Conservation (phyloP, 2,329 filamentous ascomycete species). For the Colletotrichum navitas region DNA sequence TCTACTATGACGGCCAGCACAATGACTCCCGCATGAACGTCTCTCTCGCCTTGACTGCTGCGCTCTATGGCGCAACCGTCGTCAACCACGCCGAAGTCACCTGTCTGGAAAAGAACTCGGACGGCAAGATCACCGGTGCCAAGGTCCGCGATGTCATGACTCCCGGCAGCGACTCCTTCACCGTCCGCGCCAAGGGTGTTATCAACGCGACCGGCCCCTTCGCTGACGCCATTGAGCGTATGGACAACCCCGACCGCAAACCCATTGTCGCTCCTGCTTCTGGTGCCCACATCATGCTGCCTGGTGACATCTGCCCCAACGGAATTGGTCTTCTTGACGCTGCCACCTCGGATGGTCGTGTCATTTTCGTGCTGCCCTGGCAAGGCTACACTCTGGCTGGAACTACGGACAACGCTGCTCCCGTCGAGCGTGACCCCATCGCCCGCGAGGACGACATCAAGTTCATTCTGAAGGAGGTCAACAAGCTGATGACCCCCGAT, state of each 20-base stretch:
- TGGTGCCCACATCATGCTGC: slow-evolving; percentile 86
- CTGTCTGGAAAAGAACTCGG: slow-evolving; percentile 76
- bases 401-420: slow-evolving; percentile 81
- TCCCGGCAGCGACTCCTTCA: slow-evolving; percentile 71
- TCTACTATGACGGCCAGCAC: slow-evolving; percentile 90
- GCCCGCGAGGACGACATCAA: slow-evolving; percentile 83
- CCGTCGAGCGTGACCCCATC: slow-evolving; percentile 76
- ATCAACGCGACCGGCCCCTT: slow-evolving; percentile 90
- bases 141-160: slow-evolving; percentile 65
- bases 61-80: slow-evolving; percentile 82
- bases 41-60: slow-evolving; percentile 83
- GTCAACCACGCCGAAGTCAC: slow-evolving; percentile 88
- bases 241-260: slow-evolving; percentile 77
- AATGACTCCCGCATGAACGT: slow-evolving; percentile 92
- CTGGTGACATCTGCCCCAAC: slow-evolving; percentile 81
- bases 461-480: slow-evolving; percentile 84
- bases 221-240: slow-evolving; percentile 82
- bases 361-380: slow-evolving; percentile 91
- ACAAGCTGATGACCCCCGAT: slow-evolving; percentile 80
- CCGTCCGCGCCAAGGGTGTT: slow-evolving; percentile 82
- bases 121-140: slow-evolving; percentile 78
- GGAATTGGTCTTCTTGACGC: slow-evolving; percentile 89
- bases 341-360: slow-evolving; percentile 84
- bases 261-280: slow-evolving; percentile 85
- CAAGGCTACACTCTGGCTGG: slow-evolving; percentile 88